Base-by-base conservation (phyloP, 2,329 filamentous ascomycete genomes). In the Pyricularia pennisetigena region DNA sequence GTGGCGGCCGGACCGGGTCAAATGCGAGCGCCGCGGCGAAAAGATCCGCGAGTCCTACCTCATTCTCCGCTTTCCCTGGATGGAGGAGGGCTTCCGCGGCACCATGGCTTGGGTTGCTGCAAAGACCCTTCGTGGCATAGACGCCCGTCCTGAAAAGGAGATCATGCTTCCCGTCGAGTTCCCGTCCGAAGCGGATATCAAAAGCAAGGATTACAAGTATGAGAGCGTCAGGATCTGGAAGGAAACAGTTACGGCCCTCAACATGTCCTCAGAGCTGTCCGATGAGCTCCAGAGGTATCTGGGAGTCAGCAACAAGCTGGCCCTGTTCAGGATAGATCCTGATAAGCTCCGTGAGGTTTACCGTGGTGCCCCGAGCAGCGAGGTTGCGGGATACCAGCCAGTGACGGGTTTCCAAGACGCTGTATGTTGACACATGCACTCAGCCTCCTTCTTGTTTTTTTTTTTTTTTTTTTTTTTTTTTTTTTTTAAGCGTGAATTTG, bases 401-500 rank as follows among this genome's bases (percentile, higher is more conserved):
- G 80, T 86, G 6, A 83, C 89, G 14, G 87, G 87, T 66, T 91
- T 92, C 74, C 87, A 90, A 70, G 90, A 93, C 75, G 86, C 86
- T 63, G 88, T 90, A 79, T 77, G 86, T 78, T n/a, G 20, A 49
- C 28, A 4, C 26, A 20, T 49, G 20, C 41, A 49, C 16, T 20
- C 16, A n/a, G 41, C 62, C 26, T 30, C 29, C 8, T 24, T 41
- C 4, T 49, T 20, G 16, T 49, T n/a, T 1, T 49, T n/a, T n/a
- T n/a, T n/a, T n/a, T n/a, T n/a, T n/a, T n/a, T n/a, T n/a, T n/a
- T n/a, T n/a, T n/a, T n/a, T n/a, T n/a, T n/a, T n/a, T n/a, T n/a
- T n/a, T n/a, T n/a, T n/a, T n/a, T n/a, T n/a, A n/a, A 7, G 41
- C 41, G 16, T n/a, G 41, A 6, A 49, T 49, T 49, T 49, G 7